These are phyloP conservation scores for Ogataea minuta DNA, from an alignment of 805 yeast genomes.

Conservation along the genomic window DNA sequence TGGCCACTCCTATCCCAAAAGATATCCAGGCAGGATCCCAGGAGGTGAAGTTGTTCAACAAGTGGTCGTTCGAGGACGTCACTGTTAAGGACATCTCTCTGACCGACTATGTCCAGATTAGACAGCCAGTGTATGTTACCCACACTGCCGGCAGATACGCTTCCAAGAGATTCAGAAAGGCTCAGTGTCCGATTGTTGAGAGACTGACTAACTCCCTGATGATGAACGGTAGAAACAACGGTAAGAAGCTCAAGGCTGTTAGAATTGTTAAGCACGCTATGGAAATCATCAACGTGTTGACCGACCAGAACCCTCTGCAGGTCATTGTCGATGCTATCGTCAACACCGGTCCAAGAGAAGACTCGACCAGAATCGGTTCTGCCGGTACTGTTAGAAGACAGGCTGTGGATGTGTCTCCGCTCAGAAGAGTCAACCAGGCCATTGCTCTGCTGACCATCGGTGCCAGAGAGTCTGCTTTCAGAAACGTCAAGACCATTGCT, in stretches of 20 bases:
- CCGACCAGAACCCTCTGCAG: constrained; percentile 99
- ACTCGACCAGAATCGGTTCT: constrained; percentile 99
- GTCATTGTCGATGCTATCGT: constrained; percentile 98
- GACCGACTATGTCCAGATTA: constrained; percentile 97
- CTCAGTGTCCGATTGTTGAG: constrained; percentile 99
- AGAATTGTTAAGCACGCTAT: constrained; percentile 99
- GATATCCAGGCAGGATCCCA: constrained; percentile 94
- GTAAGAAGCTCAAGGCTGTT: constrained; percentile 99
- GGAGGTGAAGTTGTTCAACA: constrained; percentile 98
- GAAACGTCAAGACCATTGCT: constrained; percentile 99
- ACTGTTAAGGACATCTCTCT: constrained; percentile 97
- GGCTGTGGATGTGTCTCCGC: constrained; percentile 99
- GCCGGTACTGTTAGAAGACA: constrained; percentile 99
- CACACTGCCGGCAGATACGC: constrained; percentile 99
- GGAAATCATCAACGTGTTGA: constrained; percentile 94
- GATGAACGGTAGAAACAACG: constrained; percentile 99
- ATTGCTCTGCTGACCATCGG: constrained; percentile 97
- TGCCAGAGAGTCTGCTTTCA: constrained; percentile 99
- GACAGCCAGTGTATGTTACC: constrained; percentile 95
- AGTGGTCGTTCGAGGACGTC: constrained; percentile 98
- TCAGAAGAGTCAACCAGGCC: constrained; percentile 99
- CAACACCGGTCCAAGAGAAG: constrained; percentile 99
- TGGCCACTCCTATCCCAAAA: constrained; percentile 96
- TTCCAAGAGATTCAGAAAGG: constrained; percentile 99
- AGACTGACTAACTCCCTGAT: constrained; percentile 99